Percentiles rank a stretch among this genome's conserved stretches.
Conservation (phyloP, 2,329 filamentous ascomycete genomes). For the Colletotrichum spinosum region DNA sequence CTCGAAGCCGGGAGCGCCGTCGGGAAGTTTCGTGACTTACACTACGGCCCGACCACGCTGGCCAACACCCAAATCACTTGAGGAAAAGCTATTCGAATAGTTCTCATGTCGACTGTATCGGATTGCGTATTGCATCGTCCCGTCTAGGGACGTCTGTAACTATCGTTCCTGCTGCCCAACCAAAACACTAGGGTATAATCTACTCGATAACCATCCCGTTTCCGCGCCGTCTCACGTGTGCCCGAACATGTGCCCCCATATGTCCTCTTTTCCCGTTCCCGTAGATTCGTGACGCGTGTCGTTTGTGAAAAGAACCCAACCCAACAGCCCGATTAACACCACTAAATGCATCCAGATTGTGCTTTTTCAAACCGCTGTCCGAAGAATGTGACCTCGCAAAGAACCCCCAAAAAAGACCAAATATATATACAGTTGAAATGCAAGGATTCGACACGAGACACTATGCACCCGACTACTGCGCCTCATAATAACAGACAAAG, state of each 20-base stretch:
- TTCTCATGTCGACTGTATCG: neutral
- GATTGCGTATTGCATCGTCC: neutral
- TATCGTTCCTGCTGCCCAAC: conserved; percentile 2
- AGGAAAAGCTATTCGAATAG: no score
- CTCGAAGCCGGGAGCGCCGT: no score
- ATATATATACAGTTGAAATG: conserved; percentile 22
- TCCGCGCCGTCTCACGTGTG: neutral
- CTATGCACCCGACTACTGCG: neutral
- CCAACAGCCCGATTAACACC: conserved; percentile 16
- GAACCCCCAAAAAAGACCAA: neutral
- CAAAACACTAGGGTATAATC: conserved; percentile 36
- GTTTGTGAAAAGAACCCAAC: neutral
- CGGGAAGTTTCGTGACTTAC: no score
- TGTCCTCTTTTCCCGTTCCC: neutral
- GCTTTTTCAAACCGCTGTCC: neutral
- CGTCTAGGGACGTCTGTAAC: conserved; percentile 11
- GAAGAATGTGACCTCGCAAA: neutral
- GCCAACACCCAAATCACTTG: no score
- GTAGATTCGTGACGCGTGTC: conserved; percentile 11
- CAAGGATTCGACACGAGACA: neutral
- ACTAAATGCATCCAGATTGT: conserved; percentile 15
- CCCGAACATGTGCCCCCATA: neutral
- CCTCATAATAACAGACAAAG: neutral
- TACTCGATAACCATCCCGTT: conserved; percentile 9
- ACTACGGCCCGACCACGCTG: no score